These are phyloP conservation scores for Barbarea vulgaris DNA, from an alignment of 345 rosid species.

Conservation along the genomic window DNA sequence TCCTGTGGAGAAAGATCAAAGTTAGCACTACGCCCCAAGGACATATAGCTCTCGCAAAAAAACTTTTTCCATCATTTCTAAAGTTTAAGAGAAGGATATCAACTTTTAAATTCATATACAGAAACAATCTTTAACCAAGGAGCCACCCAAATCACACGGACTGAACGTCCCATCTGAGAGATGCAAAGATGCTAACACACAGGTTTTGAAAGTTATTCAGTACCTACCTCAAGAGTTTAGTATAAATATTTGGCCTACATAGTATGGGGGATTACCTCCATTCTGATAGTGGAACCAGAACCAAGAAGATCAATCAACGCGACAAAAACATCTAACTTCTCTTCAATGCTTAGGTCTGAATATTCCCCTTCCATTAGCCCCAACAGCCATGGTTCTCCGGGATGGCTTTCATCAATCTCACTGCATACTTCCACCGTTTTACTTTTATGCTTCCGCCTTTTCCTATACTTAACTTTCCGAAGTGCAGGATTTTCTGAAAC, in stretches of 20 bases:
- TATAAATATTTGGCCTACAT: neutral
- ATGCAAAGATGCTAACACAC: neutral
- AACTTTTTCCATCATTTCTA: neutral
- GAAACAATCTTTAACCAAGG: neutral
- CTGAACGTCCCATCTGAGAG: neutral
- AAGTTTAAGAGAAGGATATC: neutral
- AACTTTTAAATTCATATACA: constrained; percentile 6
- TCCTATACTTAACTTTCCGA: constrained; percentile 44
- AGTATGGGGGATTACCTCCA: constrained; percentile 61
- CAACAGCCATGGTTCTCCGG: constrained; percentile 90
- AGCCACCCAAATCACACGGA: neutral
- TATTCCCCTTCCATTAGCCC: constrained; percentile 98
- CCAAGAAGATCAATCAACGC: constrained; percentile 81
- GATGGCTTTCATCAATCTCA: constrained; percentile 97
- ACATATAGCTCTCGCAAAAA: neutral
- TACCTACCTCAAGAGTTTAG: neutral
- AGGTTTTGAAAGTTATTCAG: neutral
- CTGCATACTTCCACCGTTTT: constrained; percentile 45
- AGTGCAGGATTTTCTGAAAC: constrained; percentile 48
- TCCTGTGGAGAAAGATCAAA: constrained; percentile 49
- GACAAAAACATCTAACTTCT: constrained; percentile 79
- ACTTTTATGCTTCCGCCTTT: constrained; percentile 46
- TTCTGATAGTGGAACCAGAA: constrained; percentile 74
- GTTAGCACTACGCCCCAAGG: constrained; percentile 4
- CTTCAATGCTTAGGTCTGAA: constrained; percentile 81